These are phyloP conservation scores for Fistulifera pelliculosa DNA, from an alignment of 108 stramenopile species.

Conservation along the genomic window DNA sequence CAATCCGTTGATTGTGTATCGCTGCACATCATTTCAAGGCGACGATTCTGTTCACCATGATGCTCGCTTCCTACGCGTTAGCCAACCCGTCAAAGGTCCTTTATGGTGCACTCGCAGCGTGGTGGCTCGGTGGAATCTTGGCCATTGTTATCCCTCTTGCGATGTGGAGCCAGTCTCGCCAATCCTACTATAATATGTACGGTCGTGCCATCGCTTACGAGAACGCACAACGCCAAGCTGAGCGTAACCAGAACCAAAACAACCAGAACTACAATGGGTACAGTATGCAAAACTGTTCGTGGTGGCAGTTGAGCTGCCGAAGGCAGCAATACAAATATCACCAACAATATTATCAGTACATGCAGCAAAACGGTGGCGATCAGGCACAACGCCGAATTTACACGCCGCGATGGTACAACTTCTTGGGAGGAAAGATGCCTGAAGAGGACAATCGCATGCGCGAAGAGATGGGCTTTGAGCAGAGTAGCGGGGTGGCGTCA, in stretches of 20 bases:
- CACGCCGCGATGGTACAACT: conserved; percentile 33
- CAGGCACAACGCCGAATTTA: conserved; percentile 12
- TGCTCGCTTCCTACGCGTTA: too few species aligned
- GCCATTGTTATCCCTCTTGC: conserved; percentile 26
- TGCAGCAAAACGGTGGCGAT: conserved; percentile 5
- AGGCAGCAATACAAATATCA: conserved; percentile 12
- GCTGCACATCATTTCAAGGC: too few species aligned
- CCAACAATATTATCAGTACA: conserved; percentile 16
- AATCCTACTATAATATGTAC: conserved; percentile 21
- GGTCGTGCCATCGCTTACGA: conserved; percentile 34
- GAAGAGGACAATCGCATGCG: conserved; percentile 13
- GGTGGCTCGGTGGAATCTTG: conserved; percentile 11
- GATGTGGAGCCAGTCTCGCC: conserved; percentile 22
- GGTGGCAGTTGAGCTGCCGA: conserved; percentile 35
- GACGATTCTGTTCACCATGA: too few species aligned
- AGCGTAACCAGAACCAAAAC: conserved; percentile 28
- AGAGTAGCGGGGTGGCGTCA: conserved; percentile 16
- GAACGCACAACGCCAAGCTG: conserved; percentile 32
- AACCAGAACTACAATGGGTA: conserved; percentile 21
- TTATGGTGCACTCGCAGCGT: too few species aligned
- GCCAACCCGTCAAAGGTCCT: too few species aligned
- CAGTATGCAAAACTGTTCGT: conserved; percentile 17
- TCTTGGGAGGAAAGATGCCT: conserved; percentile 24
- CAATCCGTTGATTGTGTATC: too few species aligned
- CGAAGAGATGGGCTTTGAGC: conserved; percentile 23